A percentile compares a stretch with the other conserved stretches of the same genome.
Evolutionary conservation across 257 asterid genomes (phyloP).

Genomic region (Cruciata laevipes): DNA sequence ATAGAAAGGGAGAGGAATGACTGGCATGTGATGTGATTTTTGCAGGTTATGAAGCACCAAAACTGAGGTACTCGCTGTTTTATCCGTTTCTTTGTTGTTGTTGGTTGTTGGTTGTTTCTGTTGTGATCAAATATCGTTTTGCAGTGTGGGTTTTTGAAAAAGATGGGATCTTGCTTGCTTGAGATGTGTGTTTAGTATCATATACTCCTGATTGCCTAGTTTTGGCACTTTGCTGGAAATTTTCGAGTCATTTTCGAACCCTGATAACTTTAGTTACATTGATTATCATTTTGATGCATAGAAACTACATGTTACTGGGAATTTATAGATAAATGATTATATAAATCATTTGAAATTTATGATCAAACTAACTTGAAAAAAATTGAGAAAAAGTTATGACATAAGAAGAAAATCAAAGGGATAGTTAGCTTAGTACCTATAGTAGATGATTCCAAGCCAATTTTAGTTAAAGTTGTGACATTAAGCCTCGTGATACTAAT

Average conservation of each 20-base stretch:
- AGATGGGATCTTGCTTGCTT: background rate
- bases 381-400: too few relatives aligned
- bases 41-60: constrained; percentile 30
- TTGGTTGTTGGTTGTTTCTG: background rate
- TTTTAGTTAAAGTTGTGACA: background rate
- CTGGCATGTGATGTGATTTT: background rate
- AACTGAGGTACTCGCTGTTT: constrained; percentile 17
- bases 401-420: too few relatives aligned
- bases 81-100: background rate
- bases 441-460: background rate
- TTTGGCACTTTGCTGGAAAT: too few relatives aligned
- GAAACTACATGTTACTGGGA: too few relatives aligned
- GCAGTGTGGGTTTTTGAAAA: background rate
- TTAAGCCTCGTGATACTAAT: background rate
- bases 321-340: too few relatives aligned
- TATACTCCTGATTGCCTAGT: background rate
- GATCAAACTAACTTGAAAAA: too few relatives aligned
- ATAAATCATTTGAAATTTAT: too few relatives aligned
- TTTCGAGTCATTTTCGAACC: too few relatives aligned
- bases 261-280: too few relatives aligned
- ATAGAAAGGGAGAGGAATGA: background rate
- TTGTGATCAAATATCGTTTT: background rate
- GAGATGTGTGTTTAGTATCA: background rate
- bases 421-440: background rate
- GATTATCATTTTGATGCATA: too few relatives aligned